These are phyloP conservation scores for Fusarium sp. DNA, from an alignment of 2,329 filamentous ascomycete species.

Conservation along the genomic window DNA sequence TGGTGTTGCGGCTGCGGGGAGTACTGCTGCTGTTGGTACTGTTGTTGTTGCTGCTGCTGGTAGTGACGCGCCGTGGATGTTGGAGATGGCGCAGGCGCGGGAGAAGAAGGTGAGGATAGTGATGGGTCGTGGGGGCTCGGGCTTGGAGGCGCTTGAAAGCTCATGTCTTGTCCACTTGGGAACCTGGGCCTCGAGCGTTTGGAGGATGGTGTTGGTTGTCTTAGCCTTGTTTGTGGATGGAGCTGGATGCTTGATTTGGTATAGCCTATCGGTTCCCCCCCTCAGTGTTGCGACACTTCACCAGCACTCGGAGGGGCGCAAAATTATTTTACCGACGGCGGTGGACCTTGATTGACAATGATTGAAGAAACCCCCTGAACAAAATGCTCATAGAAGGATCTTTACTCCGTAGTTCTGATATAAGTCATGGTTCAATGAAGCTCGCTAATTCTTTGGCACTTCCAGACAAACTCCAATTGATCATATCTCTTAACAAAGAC, in stretches of 20 bases:
- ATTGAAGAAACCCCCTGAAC: background rate
- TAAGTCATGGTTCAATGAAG: too few species aligned
- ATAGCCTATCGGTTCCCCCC: slow-evolving; percentile 32
- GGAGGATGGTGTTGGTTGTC: slow-evolving; percentile 38
- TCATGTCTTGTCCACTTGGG: slow-evolving; percentile 45
- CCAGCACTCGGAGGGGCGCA: slow-evolving; percentile 9
- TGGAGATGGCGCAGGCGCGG: slow-evolving; percentile 25
- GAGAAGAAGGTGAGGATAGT: slow-evolving; percentile 30
- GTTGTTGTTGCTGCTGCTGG: slow-evolving; percentile 41
- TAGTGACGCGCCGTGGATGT: slow-evolving; percentile 44
- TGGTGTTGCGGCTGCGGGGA: slow-evolving; percentile 39
- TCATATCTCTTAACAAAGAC: background rate
- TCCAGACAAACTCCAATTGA: background rate
- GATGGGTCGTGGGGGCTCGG: slow-evolving; percentile 42
- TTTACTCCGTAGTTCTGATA: too few species aligned
- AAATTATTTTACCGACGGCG: slow-evolving; percentile 32
- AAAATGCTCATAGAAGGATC: background rate
- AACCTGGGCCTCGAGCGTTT: slow-evolving; percentile 40
- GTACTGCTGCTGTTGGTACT: slow-evolving; percentile 31
- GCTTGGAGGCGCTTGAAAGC: slow-evolving; percentile 46
- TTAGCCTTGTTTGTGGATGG: slow-evolving; percentile 32
- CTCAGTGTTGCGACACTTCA: slow-evolving; percentile 26
- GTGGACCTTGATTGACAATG: background rate
- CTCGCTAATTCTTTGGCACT: background rate
- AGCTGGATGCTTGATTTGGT: slow-evolving; percentile 42